A percentile compares a stretch with the other conserved stretches of the same genome.
phyloP scores from a whole-genome alignment of 2,329 filamentous ascomycete genomes.

The Hymenoscyphus occultus region DNA sequence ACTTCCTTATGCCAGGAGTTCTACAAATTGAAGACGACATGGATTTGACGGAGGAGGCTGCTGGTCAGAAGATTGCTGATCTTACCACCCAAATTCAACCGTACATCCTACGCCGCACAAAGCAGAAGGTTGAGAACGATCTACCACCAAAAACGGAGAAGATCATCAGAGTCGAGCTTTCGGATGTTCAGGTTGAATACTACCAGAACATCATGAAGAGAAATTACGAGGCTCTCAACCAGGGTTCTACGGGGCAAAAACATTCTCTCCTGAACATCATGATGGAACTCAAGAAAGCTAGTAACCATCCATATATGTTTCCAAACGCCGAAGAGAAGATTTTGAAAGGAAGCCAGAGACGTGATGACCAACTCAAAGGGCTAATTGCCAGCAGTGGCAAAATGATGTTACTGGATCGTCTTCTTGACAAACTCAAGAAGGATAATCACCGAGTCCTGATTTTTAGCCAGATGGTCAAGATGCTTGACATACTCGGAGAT shows the following conservation, averaged over 20 bases:
- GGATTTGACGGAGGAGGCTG: slow-evolving; percentile 76
- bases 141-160: slow-evolving; percentile 97
- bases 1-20: slow-evolving; percentile 95
- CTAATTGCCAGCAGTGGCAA: slow-evolving; percentile 97
- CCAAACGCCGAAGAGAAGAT: slow-evolving; percentile 89
- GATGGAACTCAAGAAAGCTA: slow-evolving; percentile 99
- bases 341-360: slow-evolving; percentile 71
- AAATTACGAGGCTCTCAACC: slow-evolving; percentile 91
- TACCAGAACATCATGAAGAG: slow-evolving; percentile 98
- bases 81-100: slow-evolving; percentile 86
- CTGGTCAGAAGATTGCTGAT: slow-evolving; percentile 81
- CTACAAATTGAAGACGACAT: slow-evolving; percentile 89
- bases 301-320: slow-evolving; percentile 98
- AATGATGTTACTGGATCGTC: slow-evolving; percentile 97
- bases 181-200: slow-evolving; percentile 93
- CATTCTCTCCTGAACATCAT: slow-evolving; percentile 96
- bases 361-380: slow-evolving; percentile 87
- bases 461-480: slow-evolving; percentile 99
- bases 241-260: slow-evolving; percentile 86
- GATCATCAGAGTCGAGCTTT: slow-evolving; percentile 95
- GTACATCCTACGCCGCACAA: slow-evolving; percentile 92
- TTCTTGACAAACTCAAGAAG: slow-evolving; percentile 88
- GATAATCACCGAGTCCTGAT: slow-evolving; percentile 95
- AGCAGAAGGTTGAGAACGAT: slow-evolving; percentile 96
- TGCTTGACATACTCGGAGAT: slow-evolving; percentile 93